Evolutionary conservation across 371 early-diverging fungal genomes (phyloP), one percentile per base, ranked within the genome.

Genomic region (Basidiobolus meristosporus): DNA sequence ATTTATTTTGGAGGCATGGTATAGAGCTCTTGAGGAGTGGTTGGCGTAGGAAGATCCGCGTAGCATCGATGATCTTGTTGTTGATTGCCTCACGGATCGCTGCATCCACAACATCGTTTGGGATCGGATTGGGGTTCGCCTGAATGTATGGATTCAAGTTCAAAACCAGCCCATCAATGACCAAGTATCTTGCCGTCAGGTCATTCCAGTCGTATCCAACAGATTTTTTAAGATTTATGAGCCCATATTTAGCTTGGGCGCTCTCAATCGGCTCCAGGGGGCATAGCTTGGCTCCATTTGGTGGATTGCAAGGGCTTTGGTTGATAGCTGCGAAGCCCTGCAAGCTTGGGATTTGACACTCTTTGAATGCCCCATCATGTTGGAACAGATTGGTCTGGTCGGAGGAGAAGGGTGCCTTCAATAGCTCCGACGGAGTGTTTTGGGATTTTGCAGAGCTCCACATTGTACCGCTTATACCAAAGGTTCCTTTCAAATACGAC

Each of bases 191-290:
- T 2, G 39, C 31, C 0, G 53, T 58, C 15, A 82, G 52, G 30
- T 73, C 58, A 18, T 46, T 54, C 83, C 86, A 82, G 52, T 76
- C 77, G 47, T 63, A 82, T 14, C 82, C 86, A 11, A 76, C 65
- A 45, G 54, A 54, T 33, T 54, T 52, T 20, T 17, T 54, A 17
- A 19, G 9, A 36, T 3, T 6, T 15, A 17, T 10, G 11, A 36
- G 3, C 14, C 19, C 19, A 5, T 19, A 17, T 2, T 2, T 16
- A 10, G 16, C 19, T 6, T 15, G 2, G 10, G 18, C 9, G 14
- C 19, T 11, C 10, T 36, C 11, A 5, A 36, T 10, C 12, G 18
- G 14, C 5, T 2, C 2, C 4, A 19, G 36, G 2, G 36, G 11
- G 19, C 36, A 36, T 3, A 2, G 6, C 11, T 15, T 15, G 4